Conservation (phyloP, 1,139 yeast genomes). For the Schwanniomyces etchellsii region DNA sequence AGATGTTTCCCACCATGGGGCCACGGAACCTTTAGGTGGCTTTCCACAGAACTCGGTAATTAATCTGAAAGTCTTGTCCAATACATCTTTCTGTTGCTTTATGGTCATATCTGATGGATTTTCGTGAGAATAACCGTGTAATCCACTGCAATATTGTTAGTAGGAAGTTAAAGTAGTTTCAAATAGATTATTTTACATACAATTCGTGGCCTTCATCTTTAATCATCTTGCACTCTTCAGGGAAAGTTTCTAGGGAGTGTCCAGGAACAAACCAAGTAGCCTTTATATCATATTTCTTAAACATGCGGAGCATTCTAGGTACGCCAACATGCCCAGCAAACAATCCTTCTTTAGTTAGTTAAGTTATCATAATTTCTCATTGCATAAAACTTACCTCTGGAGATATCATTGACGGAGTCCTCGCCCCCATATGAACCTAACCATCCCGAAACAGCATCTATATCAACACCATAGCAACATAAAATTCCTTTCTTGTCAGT, state of each 20-base stretch:
- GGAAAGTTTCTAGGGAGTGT: constrained; percentile 1
- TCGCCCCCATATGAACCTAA: constrained; percentile 1
- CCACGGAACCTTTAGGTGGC: constrained; percentile 1
- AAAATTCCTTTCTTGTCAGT: not conserved
- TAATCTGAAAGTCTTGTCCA: not conserved
- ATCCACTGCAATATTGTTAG: not conserved
- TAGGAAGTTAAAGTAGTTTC: not conserved
- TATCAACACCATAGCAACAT: constrained; percentile 1
- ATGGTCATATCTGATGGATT: not conserved
- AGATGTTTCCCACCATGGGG: constrained; percentile 1
- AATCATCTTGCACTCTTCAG: not conserved
- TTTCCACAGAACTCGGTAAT: constrained; percentile 1
- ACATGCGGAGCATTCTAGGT: not conserved
- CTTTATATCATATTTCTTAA: not conserved
- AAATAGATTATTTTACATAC: not conserved
- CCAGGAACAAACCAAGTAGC: not conserved
- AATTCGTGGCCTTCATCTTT: not conserved
- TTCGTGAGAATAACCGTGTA: not conserved
- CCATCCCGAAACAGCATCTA: not conserved
- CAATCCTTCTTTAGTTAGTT: not conserved
- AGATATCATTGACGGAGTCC: not conserved
- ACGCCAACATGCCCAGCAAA: not conserved
- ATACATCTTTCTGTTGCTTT: constrained; percentile 1
- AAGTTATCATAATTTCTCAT: not conserved
- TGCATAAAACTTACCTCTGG: not conserved